phyloP scores from a whole-genome alignment of 139 green algal genomes.

The Desmodesmus armatus region DNA sequence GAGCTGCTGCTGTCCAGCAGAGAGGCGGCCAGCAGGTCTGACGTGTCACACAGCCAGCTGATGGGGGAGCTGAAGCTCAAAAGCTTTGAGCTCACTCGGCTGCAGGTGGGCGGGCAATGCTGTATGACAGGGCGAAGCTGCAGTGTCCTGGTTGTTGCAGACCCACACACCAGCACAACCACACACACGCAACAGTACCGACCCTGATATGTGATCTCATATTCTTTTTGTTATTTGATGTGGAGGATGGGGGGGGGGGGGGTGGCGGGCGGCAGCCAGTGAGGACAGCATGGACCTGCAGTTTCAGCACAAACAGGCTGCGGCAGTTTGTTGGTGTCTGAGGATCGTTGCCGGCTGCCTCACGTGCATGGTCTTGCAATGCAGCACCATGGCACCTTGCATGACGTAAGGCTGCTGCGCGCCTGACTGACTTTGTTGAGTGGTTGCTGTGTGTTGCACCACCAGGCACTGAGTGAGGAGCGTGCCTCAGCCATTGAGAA shows the following conservation, averaged over 20 bases:
- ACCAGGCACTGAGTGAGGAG: conserved; percentile 17
- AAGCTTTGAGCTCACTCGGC: conserved; percentile 24
- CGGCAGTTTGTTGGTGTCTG: no score
- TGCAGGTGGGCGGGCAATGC: conserved; percentile 4
- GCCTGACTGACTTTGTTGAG: neutral
- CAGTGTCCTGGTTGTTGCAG: no score
- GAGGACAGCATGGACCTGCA: no score
- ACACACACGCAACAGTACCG: no score
- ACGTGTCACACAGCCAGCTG: conserved; percentile 28
- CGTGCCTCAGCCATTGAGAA: neutral
- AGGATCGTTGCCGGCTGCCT: no score
- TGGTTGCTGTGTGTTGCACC: neutral
- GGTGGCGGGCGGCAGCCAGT: no score
- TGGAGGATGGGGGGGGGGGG: no score
- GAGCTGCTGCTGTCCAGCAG: conserved; percentile 32
- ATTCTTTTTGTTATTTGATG: no score
- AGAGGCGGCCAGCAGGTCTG: conserved; percentile 5
- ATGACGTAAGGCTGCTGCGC: neutral
- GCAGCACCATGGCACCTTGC: neutral
- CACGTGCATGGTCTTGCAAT: no score
- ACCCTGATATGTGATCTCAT: no score
- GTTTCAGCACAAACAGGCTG: no score
- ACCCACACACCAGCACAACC: no score
- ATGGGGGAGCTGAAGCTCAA: conserved; percentile 33
- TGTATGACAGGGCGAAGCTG: neutral